phyloP scores from a whole-genome alignment of 441 rosid species.

The Rhodomyrtus psidioides region DNA sequence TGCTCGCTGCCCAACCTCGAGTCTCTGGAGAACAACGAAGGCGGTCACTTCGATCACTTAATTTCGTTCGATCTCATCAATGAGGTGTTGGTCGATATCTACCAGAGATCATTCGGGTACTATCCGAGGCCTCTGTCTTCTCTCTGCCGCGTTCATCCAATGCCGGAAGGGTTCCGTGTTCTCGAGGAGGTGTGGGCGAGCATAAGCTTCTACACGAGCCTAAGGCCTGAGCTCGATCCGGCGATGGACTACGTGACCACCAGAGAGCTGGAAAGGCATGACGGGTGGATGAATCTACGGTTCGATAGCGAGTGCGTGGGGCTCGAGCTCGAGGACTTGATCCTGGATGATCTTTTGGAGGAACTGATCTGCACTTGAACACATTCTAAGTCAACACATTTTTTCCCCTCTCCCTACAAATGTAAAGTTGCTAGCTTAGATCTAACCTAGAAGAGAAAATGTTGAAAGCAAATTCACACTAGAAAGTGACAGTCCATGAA shows the following conservation, averaged over 20 bases:
- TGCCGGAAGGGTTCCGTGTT: slow-evolving; percentile 51
- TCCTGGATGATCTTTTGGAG: slow-evolving; percentile 63
- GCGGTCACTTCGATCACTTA: slow-evolving; percentile 33
- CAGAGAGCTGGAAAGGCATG: slow-evolving; percentile 41
- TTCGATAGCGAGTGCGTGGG: slow-evolving; percentile 66
- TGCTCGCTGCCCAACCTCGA: slow-evolving; percentile 38
- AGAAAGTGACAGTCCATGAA: neutral
- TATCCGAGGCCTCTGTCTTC: slow-evolving; percentile 42
- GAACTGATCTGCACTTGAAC: slow-evolving; percentile 28
- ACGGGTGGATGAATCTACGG: slow-evolving; percentile 83
- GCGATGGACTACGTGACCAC: slow-evolving; percentile 31
- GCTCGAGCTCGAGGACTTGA: slow-evolving; percentile 62
- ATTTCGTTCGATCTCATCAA: slow-evolving; percentile 68
- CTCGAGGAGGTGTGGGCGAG: slow-evolving; percentile 68
- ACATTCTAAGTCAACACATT: neutral
- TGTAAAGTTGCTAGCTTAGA: neutral
- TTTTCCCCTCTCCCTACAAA: neutral
- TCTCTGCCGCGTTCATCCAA: slow-evolving; percentile 40
- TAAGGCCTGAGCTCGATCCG: slow-evolving; percentile 21
- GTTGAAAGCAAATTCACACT: neutral
- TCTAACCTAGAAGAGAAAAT: neutral
- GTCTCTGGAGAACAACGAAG: slow-evolving; percentile 29
- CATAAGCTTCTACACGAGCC: slow-evolving; percentile 45
- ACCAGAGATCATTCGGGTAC: slow-evolving; percentile 48
- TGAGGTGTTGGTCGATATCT: slow-evolving; percentile 53